A percentile compares a stretch with the other conserved stretches of the same genome.
These are phyloP conservation scores for Aleurites moluccanus DNA, from an alignment of 441 rosid genomes.

Conservation along the genomic window DNA sequence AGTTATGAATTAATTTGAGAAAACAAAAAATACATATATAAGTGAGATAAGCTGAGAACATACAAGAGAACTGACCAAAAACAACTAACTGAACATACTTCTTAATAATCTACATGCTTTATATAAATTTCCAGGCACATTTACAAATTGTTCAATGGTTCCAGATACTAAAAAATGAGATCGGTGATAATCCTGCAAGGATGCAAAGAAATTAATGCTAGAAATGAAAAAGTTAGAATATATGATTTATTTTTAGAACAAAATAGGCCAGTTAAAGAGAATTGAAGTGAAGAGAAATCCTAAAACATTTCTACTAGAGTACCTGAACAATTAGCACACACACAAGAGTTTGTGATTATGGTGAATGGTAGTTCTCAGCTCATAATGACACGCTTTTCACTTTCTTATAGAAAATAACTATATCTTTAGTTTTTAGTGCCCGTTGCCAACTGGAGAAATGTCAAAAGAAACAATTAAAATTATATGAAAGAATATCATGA, in stretches of 20 bases:
- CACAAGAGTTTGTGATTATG: background rate
- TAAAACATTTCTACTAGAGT: background rate
- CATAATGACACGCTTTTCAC: too few relatives aligned
- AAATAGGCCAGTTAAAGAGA: background rate
- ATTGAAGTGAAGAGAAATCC: background rate
- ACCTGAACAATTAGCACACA: background rate
- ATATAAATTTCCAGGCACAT: constrained; percentile 76
- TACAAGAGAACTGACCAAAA: constrained; percentile 1
- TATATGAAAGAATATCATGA: background rate
- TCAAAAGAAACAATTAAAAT: background rate
- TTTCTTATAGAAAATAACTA: too few relatives aligned
- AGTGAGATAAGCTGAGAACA: background rate
- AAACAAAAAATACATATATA: constrained; percentile 7
- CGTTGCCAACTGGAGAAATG: too few relatives aligned
- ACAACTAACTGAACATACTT: background rate
- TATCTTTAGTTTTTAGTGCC: too few relatives aligned
- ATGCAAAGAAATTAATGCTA: background rate
- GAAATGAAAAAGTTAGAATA: too few relatives aligned
- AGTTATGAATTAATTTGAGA: constrained; percentile 88
- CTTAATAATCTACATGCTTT: constrained; percentile 46
- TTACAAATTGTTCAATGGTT: constrained; percentile 51
- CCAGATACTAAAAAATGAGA: constrained; percentile 91
- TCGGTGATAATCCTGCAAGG: constrained; percentile 83
- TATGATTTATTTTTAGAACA: background rate
- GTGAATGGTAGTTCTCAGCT: too few relatives aligned